Conservation (phyloP, 768 basidiomycete genomes). For the Thelephora aurantiotincta region DNA sequence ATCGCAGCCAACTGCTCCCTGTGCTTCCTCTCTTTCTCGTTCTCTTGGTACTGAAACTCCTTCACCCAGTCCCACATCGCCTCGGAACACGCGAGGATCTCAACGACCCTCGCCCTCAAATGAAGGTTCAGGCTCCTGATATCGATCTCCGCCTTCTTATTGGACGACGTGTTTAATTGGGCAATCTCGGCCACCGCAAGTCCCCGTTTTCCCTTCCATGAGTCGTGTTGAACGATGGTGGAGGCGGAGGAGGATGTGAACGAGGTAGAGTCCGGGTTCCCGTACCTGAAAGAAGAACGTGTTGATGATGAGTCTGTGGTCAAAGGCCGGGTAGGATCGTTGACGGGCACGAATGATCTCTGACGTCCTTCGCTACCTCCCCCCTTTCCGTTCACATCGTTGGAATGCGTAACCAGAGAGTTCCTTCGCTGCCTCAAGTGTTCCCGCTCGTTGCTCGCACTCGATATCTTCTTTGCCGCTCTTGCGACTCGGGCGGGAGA, state of each 20-base stretch:
- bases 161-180: conserved; percentile 30
- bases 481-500: not conserved
- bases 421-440: no score
- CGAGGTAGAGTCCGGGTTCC: not conserved
- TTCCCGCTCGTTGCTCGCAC: no score
- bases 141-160: conserved; percentile 39
- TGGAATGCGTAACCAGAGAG: no score
- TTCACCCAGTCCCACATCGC: conserved; percentile 71
- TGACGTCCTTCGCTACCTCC: no score
- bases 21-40: not conserved
- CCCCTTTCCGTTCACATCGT: no score
- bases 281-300: not conserved
- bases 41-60: conserved; percentile 23
- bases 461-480: no score
- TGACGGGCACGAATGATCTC: no score
- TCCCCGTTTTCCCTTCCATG: no score
- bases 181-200: not conserved
- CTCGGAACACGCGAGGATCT: conserved; percentile 58
- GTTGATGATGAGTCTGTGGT: no score
- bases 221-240: not conserved
- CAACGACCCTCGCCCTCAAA: conserved; percentile 43
- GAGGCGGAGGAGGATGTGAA: no score
- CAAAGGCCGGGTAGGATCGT: no score
- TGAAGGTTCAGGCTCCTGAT: conserved; percentile 46
- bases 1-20: not conserved